A percentile compares a stretch with the other conserved stretches of the same genome.
Conservation (phyloP, 352 stramenopile genomes). For the Phytopythium sindhum region DNA sequence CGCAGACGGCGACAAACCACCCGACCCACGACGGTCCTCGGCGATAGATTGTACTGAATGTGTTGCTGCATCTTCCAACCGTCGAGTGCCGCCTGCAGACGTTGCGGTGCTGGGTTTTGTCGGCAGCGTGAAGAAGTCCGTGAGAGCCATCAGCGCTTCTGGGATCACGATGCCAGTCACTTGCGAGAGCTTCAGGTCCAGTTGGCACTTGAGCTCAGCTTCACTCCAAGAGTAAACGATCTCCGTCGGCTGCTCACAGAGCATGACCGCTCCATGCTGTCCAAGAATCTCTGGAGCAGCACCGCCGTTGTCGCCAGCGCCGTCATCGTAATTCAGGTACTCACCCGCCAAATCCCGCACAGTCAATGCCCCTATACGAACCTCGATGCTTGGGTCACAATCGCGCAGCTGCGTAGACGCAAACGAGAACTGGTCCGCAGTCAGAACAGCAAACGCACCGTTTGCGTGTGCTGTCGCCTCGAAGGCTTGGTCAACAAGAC, state of each 20-base stretch:
- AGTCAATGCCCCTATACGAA: conserved; percentile 38
- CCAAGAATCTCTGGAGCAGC: conserved; percentile 1
- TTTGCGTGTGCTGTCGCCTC: neutral
- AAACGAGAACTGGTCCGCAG: conserved; percentile 32
- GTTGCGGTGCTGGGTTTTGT: conserved; percentile 7
- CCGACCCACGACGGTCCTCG: neutral
- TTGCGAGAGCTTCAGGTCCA: conserved; percentile 47
- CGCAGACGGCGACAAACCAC: neutral
- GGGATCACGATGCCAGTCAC: conserved; percentile 56
- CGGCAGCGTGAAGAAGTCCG: conserved; percentile 56
- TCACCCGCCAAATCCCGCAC: conserved; percentile 32
- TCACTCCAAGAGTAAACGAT: conserved; percentile 67
- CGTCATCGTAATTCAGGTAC: conserved; percentile 12
- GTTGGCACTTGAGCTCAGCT: conserved; percentile 25
- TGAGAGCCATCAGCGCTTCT: conserved; percentile 35
- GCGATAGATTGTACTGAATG: neutral
- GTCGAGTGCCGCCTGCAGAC: neutral
- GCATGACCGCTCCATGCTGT: conserved; percentile 25
- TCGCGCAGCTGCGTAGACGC: conserved; percentile 38
- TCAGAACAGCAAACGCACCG: conserved; percentile 22
- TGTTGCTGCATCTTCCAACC: neutral
- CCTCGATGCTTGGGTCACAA: conserved; percentile 33
- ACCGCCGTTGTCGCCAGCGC: neutral
- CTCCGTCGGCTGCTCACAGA: conserved; percentile 36
- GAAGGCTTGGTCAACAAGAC: neutral